Base-by-base conservation (phyloP, 176 grass and related monocot species). In the Musa beccarii region DNA sequence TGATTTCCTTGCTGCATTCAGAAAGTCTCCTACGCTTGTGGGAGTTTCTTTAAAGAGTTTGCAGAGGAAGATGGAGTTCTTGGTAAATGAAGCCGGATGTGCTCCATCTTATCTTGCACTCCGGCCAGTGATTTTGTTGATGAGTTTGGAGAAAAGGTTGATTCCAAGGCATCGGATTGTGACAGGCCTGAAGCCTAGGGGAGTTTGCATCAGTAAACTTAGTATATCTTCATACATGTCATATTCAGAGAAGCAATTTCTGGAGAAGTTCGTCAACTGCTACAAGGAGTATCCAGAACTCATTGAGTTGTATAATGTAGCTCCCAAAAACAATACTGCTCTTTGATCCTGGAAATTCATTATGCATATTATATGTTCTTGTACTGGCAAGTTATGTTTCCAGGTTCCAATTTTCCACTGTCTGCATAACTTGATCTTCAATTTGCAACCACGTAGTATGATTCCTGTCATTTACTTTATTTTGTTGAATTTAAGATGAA, bases 111-210 rank as follows among this genome's bases (percentile, higher is more conserved):
- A 59, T 9, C 22, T 57, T 26, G 21, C 54, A 10, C 2, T 1
- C 1, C 8, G 53, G 3, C 72, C 72, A 7, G 2, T 1, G 8
- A 21, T 57, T 19, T 24, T 75, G 72, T 59, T 22, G 50, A 2
- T 56, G 14, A 57, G 72, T 20, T 34, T 75, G 72, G 72, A 75
- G 54, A 43, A 49, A 10, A 75, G 53, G 24, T 9, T 75, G 23
- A 59, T 17, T 0, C 53, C 53, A 2, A 22, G 72, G 54, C 22
- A 34, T 57, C 23, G 6, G 16, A 24, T 75, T 15, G 7, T 34
- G 9, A 14, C 21, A 24, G 28, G 24, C 25, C 16, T 75, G 72
- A 26, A 75, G 53, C 29, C 72, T 5, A 75, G 72, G 3, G 72
- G 53, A 3, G 17, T 19, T 11, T 15, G 0, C 10, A 14, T 13